These are phyloP conservation scores for Amoebophrya sp. DNA, from an alignment of 169 alveolate species.

Conservation along the genomic window DNA sequence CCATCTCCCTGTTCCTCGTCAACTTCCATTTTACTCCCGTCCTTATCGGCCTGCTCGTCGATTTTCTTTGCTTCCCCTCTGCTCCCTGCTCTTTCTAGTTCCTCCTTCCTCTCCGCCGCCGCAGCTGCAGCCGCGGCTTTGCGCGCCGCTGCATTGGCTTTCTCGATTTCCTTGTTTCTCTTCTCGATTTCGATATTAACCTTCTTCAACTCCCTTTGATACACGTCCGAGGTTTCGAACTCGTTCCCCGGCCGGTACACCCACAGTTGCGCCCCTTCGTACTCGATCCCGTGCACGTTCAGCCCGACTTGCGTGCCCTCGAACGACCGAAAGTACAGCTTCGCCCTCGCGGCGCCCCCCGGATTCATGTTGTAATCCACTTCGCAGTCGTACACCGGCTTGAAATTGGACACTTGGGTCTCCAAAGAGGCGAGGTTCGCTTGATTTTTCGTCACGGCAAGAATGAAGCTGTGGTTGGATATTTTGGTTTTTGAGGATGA, in stretches of 20 bases:
- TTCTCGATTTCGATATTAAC: background rate
- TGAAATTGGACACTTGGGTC: background rate
- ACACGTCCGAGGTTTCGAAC: too few relatives aligned
- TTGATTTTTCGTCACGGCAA: background rate
- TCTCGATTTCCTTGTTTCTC: background rate
- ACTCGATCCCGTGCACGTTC: background rate
- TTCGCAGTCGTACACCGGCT: background rate
- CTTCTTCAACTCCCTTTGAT: too few relatives aligned
- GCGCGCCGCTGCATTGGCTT: background rate
- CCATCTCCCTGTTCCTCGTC: too few relatives aligned
- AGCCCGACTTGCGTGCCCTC: background rate
- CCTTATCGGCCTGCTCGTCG: too few relatives aligned
- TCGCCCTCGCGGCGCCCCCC: background rate
- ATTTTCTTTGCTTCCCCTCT: too few relatives aligned
- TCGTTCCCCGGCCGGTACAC: background rate
- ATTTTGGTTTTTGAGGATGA: too few relatives aligned
- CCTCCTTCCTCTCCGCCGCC: too few relatives aligned
- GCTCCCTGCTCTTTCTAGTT: too few relatives aligned
- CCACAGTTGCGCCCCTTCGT: background rate
- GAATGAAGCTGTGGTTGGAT: background rate
- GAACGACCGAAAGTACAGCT: background rate
- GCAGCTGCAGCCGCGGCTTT: background rate
- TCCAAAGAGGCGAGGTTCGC: background rate
- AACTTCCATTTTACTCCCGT: too few relatives aligned
- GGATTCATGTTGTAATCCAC: background rate